Evolutionary conservation across 2,329 filamentous ascomycete species (phyloP).

Genomic region (Verticillium nonalfalfae): DNA sequence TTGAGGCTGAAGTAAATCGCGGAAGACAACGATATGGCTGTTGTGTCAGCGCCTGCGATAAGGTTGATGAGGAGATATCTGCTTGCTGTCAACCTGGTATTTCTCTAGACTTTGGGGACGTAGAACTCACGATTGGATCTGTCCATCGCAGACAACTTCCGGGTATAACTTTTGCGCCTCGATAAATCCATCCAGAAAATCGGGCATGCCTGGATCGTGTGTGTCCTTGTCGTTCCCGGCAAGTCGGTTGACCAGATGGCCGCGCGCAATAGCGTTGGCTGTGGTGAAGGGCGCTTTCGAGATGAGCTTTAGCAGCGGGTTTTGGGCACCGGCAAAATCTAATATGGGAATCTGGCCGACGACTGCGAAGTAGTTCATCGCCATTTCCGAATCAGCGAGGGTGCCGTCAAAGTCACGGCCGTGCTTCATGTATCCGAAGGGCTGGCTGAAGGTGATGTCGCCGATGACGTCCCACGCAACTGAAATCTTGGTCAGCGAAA

Average conservation of each 20-base stretch:
- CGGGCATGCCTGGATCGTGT: slow-evolving; percentile 11
- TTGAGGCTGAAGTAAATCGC: slow-evolving; percentile 46
- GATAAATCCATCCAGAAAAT: slow-evolving; percentile 26
- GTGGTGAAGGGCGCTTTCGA: slow-evolving; percentile 14
- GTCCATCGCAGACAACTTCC: slow-evolving; percentile 8
- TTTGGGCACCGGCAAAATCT: slow-evolving; percentile 39
- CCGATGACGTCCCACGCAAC: slow-evolving; percentile 40
- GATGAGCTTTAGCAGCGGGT: slow-evolving; percentile 33
- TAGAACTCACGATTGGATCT: background rate
- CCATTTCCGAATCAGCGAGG: slow-evolving; percentile 43
- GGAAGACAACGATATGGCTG: slow-evolving; percentile 52
- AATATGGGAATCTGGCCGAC: slow-evolving; percentile 45
- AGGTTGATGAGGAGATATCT: slow-evolving; percentile 8
- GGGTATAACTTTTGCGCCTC: slow-evolving; percentile 24
- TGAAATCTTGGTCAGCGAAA: slow-evolving; percentile 1
- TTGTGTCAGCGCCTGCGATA: slow-evolving; percentile 54
- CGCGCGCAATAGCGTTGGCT: slow-evolving; percentile 15
- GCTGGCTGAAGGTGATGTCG: slow-evolving; percentile 43
- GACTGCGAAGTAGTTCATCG: slow-evolving; percentile 41
- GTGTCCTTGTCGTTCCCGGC: slow-evolving; percentile 7
- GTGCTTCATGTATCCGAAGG: slow-evolving; percentile 45
- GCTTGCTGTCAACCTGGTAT: background rate
- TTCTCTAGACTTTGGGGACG: background rate
- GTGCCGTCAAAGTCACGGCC: slow-evolving; percentile 42
- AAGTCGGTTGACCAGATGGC: slow-evolving; percentile 6